phyloP scores from a whole-genome alignment of 306 rosid species.

The Phaseolus lunatus region DNA sequence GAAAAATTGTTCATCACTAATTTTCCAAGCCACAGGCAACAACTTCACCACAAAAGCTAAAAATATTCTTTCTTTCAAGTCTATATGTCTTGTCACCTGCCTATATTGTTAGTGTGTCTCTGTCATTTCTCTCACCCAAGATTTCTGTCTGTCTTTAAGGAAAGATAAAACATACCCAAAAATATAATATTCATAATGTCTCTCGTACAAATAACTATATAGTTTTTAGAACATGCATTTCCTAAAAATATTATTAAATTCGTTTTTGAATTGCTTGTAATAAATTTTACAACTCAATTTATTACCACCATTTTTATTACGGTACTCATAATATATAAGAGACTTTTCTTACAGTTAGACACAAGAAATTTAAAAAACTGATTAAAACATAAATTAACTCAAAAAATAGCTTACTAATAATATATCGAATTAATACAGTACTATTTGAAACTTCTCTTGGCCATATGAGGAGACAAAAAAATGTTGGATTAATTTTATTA shows the following conservation, averaged over 20 bases:
- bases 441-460: not conserved
- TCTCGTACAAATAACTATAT: not conserved
- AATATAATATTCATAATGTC: not conserved
- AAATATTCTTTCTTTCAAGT: not conserved
- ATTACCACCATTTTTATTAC: not conserved
- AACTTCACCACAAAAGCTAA: not conserved
- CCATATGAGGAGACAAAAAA: not conserved
- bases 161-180: not conserved
- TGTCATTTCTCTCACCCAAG: constrained; percentile 6
- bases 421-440: not conserved
- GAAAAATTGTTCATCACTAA: not conserved
- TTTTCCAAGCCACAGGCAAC: not conserved
- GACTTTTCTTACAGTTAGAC: too few relatives aligned
- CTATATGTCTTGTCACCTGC: constrained; percentile 1
- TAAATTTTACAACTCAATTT: not conserved
- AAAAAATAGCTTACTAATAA: not conserved
- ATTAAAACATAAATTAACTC: not conserved
- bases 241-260: not conserved
- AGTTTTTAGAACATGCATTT: not conserved
- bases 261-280: not conserved
- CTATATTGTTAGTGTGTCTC: not conserved
- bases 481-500: too few relatives aligned
- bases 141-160: not conserved
- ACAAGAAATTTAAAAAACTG: not conserved
- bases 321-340: too few relatives aligned